phyloP scores from a whole-genome alignment of 306 rosid species.

The Prunus padus region DNA sequence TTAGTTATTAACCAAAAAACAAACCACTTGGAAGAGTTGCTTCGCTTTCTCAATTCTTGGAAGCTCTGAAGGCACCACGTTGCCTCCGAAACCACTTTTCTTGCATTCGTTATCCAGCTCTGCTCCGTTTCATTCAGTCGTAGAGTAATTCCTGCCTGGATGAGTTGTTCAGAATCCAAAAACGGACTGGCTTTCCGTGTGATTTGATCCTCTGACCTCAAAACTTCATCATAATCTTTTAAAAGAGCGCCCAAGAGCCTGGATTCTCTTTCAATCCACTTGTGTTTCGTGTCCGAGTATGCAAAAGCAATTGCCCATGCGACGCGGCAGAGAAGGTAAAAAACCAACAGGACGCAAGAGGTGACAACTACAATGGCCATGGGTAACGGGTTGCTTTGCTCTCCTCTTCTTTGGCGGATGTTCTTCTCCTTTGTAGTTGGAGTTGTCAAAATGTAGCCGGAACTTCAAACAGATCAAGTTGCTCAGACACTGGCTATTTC shows the following conservation, averaged over 20 bases:
- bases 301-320: neutral
- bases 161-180: neutral
- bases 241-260: constrained; percentile 2
- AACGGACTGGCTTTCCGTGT: neutral
- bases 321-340: neutral
- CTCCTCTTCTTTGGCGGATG: neutral
- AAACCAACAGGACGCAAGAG: neutral
- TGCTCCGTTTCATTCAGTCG: neutral
- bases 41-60: neutral
- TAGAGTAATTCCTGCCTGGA: neutral
- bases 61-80: neutral
- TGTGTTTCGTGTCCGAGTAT: neutral
- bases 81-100: neutral
- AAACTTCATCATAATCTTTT: neutral
- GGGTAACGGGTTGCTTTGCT: neutral
- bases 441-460: too few relatives aligned
- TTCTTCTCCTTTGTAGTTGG: too few relatives aligned
- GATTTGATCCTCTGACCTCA: neutral
- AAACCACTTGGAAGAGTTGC: neutral
- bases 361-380: neutral
- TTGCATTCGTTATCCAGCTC: constrained; percentile 7
- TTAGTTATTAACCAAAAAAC: too few relatives aligned
- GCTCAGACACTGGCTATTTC: neutral
- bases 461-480: neutral
- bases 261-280: constrained; percentile 6